phyloP scores from a whole-genome alignment of 257 asterid genomes.

The Lycium barbarum region DNA sequence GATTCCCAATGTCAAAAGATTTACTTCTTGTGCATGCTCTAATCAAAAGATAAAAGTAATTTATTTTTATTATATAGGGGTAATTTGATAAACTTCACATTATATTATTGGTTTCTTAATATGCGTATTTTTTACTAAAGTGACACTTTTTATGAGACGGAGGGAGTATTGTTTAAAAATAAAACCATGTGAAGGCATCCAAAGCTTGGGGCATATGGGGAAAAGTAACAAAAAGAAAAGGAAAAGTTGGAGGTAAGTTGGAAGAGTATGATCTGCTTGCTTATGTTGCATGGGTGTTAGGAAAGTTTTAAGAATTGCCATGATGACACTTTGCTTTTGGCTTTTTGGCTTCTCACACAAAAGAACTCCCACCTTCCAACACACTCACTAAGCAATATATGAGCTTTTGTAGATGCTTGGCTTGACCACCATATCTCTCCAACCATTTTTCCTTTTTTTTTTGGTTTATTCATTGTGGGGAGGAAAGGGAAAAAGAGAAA shows the following conservation, averaged over 20 bases:
- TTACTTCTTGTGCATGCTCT: too few relatives aligned
- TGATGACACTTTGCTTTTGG: slow-evolving; percentile 41
- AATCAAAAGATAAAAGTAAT: too few relatives aligned
- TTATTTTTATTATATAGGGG: too few relatives aligned
- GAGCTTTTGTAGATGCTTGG: slow-evolving; percentile 51
- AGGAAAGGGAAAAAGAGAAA: neutral
- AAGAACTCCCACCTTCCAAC: slow-evolving; percentile 29
- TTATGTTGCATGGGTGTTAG: slow-evolving; percentile 51
- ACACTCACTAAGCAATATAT: slow-evolving; percentile 26
- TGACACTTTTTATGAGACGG: too few relatives aligned
- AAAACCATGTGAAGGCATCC: slow-evolving; percentile 49
- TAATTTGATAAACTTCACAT: too few relatives aligned
- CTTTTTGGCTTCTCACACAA: slow-evolving; percentile 30
- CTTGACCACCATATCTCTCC: slow-evolving; percentile 42
- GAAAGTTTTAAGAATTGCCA: slow-evolving; percentile 46
- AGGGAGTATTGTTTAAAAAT: neutral
- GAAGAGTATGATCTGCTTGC: slow-evolving; percentile 5
- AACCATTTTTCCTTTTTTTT: slow-evolving; percentile 4
- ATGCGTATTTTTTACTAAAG: too few relatives aligned
- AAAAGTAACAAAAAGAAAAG: slow-evolving; percentile 50
- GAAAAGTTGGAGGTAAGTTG: slow-evolving; percentile 32
- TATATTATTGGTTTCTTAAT: too few relatives aligned
- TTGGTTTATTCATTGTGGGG: slow-evolving; percentile 4
- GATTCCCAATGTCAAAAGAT: too few relatives aligned
- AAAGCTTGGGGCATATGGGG: slow-evolving; percentile 43